Percentiles rank a stretch among this genome's conserved stretches.
Conservation (phyloP, 1,139 yeast genomes). For the Taphrina sp. region DNA sequence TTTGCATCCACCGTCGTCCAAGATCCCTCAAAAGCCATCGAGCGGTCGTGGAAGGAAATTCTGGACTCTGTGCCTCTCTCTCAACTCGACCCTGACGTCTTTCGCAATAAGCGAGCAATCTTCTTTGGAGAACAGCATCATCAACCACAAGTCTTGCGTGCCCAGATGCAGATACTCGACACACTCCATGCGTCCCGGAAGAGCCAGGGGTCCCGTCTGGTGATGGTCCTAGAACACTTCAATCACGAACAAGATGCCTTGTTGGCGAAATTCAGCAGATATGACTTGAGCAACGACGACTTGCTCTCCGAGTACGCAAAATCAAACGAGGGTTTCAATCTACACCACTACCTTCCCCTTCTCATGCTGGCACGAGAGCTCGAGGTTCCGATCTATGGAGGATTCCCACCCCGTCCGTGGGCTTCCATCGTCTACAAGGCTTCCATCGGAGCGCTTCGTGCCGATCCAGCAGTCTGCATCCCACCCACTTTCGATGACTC, state of each 20-base stretch:
- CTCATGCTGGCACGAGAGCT: slow-evolving; percentile 5
- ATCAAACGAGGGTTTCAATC: slow-evolving; percentile 3
- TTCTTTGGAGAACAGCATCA: slow-evolving; percentile 18
- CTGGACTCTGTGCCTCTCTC: not conserved
- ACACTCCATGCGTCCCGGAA: not conserved
- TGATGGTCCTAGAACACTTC: slow-evolving; percentile 18
- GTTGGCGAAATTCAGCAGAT: not conserved
- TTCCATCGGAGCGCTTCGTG: not conserved
- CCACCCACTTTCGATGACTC: slow-evolving; percentile 1
- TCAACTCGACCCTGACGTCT: not conserved
- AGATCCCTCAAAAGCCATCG: not conserved
- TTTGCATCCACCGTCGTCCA: not conserved
- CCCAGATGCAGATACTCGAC: slow-evolving; percentile 2
- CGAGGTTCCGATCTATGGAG: slow-evolving; percentile 6
- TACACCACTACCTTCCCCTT: slow-evolving; percentile 11
- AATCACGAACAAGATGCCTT: slow-evolving; percentile 9
- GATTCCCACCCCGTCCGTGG: slow-evolving; percentile 23
- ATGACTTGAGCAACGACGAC: not conserved
- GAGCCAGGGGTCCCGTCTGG: not conserved
- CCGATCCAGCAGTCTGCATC: not conserved
- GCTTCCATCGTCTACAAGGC: slow-evolving; percentile 15
- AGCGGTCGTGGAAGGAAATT: slow-evolving; percentile 6
- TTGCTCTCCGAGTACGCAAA: slow-evolving; percentile 1
- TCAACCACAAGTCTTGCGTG: slow-evolving; percentile 15
- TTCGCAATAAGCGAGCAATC: not conserved